A percentile compares a stretch with the other conserved stretches of the same genome.
Evolutionary conservation across 768 basidiomycete genomes (phyloP).

Genomic region (Amanita phalloides): DNA sequence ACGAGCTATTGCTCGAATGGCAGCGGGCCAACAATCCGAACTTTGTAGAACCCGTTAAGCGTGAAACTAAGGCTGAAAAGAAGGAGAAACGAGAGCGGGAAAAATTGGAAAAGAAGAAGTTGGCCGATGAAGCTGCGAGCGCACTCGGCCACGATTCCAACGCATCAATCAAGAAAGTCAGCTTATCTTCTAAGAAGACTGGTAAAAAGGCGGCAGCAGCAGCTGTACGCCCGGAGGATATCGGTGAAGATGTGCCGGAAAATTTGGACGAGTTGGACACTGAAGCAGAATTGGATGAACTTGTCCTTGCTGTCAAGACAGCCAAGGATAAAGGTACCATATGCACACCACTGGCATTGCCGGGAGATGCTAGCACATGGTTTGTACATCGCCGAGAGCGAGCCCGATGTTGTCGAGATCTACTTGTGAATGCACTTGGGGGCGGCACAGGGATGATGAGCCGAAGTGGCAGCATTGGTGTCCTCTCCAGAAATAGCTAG

Average conservation of each 20-base stretch:
- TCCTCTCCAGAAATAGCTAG: not conserved
- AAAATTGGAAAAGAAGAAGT: constrained; percentile 72
- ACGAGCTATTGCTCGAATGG: constrained; percentile 87
- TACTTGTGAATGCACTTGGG: constrained; percentile 43
- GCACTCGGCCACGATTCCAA: constrained; percentile 44
- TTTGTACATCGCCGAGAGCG: constrained; percentile 71
- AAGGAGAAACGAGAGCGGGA: constrained; percentile 78
- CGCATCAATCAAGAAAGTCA: constrained; percentile 31
- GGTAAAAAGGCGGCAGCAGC: constrained; percentile 52
- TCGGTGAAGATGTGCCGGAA: constrained; percentile 52
- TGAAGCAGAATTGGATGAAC: constrained; percentile 72
- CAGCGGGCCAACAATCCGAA: constrained; percentile 81
- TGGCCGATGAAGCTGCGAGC: constrained; percentile 60
- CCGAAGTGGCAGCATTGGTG: constrained; percentile 19
- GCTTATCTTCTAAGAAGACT: constrained; percentile 40
- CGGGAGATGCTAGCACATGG: constrained; percentile 69
- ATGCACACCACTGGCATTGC: constrained; percentile 58
- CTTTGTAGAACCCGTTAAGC: constrained; percentile 80
- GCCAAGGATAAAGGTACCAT: constrained; percentile 49
- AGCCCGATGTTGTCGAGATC: constrained; percentile 44
- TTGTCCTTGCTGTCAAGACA: constrained; percentile 49
- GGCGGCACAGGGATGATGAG: constrained; percentile 23
- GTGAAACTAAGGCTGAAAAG: constrained; percentile 79
- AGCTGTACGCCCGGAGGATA: constrained; percentile 34
- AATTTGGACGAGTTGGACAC: constrained; percentile 76